A percentile compares a stretch with the other conserved stretches of the same genome.
Conservation (phyloP, 1,284 basidiomycete genomes). For the Sporisorium graminicola region DNA sequence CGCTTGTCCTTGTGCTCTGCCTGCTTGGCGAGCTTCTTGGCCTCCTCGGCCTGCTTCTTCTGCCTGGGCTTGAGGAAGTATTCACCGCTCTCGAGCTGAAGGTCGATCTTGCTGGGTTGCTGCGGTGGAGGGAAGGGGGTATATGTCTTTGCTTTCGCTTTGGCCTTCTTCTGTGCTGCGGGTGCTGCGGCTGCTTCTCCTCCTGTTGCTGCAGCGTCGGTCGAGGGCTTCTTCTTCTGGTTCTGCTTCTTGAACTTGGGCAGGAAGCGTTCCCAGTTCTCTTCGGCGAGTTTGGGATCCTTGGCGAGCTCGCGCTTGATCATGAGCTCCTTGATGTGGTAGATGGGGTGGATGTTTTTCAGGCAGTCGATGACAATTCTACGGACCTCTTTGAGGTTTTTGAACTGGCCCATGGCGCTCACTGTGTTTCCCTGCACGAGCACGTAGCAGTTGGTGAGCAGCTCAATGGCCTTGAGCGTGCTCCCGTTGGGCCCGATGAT, state of each 20-base stretch:
- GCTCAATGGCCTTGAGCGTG: conserved; percentile 98
- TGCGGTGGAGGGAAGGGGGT: conserved; percentile 98
- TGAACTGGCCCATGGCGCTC: conserved; percentile 95
- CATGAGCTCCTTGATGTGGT: conserved; percentile 99
- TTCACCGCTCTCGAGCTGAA: conserved; percentile 90
- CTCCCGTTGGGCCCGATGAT: conserved; percentile 97
- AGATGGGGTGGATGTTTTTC: conserved; percentile 99
- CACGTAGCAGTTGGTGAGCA: conserved; percentile 96
- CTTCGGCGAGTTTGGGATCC: conserved; percentile 92
- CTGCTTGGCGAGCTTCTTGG: conserved; percentile 52
- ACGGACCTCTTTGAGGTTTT: conserved; percentile 93
- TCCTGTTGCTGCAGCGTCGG: conserved; percentile 14
- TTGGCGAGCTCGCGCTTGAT: conserved; percentile 97
- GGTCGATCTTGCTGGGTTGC: conserved; percentile 91
- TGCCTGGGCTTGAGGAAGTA: conserved; percentile 76
- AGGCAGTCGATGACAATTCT: conserved; percentile 97
- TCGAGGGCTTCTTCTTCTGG: conserved; percentile 77
- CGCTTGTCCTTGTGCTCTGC: conserved; percentile 47
- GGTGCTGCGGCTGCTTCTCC: neutral
- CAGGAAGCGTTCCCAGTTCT: conserved; percentile 97
- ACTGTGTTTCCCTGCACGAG: conserved; percentile 98
- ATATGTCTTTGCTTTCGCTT: conserved; percentile 87
- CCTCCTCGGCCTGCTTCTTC: conserved; percentile 75
- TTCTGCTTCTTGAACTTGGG: conserved; percentile 95
- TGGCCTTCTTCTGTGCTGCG: conserved; percentile 45